Conservation (phyloP, 257 asterid genomes). For the Scutellaria baicalensis region DNA sequence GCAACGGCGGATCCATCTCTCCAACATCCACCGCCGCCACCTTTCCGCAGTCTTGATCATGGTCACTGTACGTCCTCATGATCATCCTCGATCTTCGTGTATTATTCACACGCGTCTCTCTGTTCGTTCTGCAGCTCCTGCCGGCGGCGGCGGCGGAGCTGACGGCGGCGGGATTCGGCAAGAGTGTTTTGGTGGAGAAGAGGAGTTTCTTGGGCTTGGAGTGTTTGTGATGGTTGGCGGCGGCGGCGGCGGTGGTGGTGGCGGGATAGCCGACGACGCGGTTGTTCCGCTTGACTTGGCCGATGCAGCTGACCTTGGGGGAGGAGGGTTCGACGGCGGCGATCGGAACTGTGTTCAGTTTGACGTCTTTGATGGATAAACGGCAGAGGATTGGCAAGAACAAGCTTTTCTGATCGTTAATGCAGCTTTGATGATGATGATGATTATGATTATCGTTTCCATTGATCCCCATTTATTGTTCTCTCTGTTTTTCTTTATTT, state of each 20-base stretch:
- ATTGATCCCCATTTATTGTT: constrained; percentile 27
- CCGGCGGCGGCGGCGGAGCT: background rate
- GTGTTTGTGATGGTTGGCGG: constrained; percentile 30
- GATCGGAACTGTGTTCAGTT: constrained; percentile 19
- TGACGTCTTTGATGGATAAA: constrained; percentile 54
- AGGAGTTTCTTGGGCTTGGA: constrained; percentile 31
- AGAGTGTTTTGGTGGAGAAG: constrained; percentile 29
- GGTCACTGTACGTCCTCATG: background rate
- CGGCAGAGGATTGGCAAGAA: constrained; percentile 68
- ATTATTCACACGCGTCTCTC: constrained; percentile 5
- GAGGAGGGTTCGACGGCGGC: constrained; percentile 58
- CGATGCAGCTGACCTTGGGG: constrained; percentile 82
- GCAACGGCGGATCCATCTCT: constrained; percentile 90
- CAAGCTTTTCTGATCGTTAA: constrained; percentile 31
- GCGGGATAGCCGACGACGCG: constrained; percentile 42
- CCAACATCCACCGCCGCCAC: constrained; percentile 30
- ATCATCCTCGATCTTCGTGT: constrained; percentile 20
- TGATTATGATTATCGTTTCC: constrained; percentile 8
- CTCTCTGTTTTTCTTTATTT: background rate
- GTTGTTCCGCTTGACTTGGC: constrained; percentile 68
- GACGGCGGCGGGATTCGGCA: constrained; percentile 13
- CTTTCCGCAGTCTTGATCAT: background rate
- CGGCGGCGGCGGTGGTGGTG: constrained; percentile 18
- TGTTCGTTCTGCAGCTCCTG: constrained; percentile 19
- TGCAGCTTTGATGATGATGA: background rate